Evolutionary conservation across 306 rosid genomes (phyloP), one percentile per base, ranked within the genome.

Genomic region (Cucumis hystrix): DNA sequence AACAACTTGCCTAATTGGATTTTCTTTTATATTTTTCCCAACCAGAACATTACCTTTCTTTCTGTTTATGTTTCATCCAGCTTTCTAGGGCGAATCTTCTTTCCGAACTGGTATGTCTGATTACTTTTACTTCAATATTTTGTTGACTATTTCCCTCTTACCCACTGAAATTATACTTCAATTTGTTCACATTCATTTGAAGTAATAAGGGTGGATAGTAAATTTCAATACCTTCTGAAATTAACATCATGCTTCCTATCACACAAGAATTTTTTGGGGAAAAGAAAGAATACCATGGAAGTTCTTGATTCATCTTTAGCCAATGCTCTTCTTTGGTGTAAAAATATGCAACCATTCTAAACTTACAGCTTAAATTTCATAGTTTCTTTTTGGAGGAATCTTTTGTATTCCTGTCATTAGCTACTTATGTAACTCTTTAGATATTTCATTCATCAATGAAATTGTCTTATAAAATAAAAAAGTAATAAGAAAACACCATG

Each of bases 51-150:
- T 18, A 10, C 10, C 30, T 13, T 20, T n/a, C 21, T 15, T 52
- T 74, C 82, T 83, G 68, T 79, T 55, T 33, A 40, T 82, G 52
- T 77, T 81, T 75, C 79, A 18, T 65, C 30, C 96, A 95, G 99
- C 93, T 95, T 60, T 95, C 97, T n/a, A 83, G 99, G 79, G 82
- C 95, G 43, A 85, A 94, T 60, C 99, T 95, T 85, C 92, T 92
- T 3, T 85, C 97, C 9, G 99, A 95, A 86, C 86, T 95, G 96
- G 99, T 93, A 88, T 82, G 92, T 79, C 40, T 45, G 55, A 18
- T 14, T 45, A 2, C 49, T 47, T 71, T 20, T 40, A 41, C 51
- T 64, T 78, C 8, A 10, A 8, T 54, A 49, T 51, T 13, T 13
- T 77, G 40, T 52, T 58, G 14, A 15, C 43, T 49, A 1, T 63